Evolutionary conservation across 1,139 yeast species (phyloP).

Genomic region (Geotrichum histeridarum): DNA sequence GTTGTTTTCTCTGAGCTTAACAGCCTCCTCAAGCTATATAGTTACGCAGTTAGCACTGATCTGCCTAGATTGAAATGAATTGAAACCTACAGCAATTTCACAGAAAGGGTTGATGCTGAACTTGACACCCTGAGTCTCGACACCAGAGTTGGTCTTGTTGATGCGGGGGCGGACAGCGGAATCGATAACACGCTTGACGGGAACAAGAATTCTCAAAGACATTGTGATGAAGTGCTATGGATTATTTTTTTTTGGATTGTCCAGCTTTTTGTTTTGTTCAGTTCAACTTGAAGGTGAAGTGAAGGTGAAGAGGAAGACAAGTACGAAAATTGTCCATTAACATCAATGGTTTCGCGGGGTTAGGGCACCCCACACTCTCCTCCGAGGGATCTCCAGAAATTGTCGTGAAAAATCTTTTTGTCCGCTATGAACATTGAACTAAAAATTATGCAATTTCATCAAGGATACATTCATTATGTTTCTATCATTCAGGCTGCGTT

Average conservation of each 20-base stretch:
- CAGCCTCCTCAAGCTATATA: slow-evolving; percentile 67
- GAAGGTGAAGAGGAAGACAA: neutral
- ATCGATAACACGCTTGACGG: slow-evolving; percentile 92
- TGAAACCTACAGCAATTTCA: slow-evolving; percentile 67
- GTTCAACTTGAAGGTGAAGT: neutral
- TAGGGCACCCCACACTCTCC: neutral
- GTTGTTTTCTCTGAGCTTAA: slow-evolving; percentile 64
- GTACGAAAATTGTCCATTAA: neutral
- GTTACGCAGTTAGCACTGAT: neutral
- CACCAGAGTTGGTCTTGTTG: slow-evolving; percentile 78
- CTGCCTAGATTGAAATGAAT: neutral
- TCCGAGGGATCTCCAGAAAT: neutral
- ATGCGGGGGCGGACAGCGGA: slow-evolving; percentile 90
- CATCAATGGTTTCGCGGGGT: neutral
- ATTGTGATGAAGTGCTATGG: slow-evolving; percentile 7
- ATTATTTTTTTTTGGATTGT: neutral
- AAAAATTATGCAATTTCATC: slow-evolving; percentile 4
- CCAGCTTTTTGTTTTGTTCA: neutral
- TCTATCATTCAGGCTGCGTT: neutral
- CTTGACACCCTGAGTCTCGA: slow-evolving; percentile 87
- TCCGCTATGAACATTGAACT: neutral
- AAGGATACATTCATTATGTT: neutral
- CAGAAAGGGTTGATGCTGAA: slow-evolving; percentile 95
- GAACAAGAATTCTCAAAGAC: slow-evolving; percentile 70
- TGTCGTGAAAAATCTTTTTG: too few species aligned